phyloP scores from a whole-genome alignment of 805 yeast genomes.

The Barnettozyma wickerhamii region DNA sequence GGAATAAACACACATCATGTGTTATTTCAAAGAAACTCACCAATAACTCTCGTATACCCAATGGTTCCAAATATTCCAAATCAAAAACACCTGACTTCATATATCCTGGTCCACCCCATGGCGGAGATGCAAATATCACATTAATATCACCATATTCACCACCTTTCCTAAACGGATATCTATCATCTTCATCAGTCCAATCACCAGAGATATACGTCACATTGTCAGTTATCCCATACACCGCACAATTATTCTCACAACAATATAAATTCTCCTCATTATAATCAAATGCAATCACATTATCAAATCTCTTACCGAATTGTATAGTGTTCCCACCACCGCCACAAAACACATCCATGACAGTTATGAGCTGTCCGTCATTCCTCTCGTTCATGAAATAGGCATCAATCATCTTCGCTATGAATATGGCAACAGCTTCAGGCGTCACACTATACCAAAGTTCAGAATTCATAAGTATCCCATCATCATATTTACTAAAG shows the following conservation, averaged over 20 bases:
- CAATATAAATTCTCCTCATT: slow-evolving; percentile 60
- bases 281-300: slow-evolving; percentile 59
- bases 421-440: slow-evolving; percentile 60
- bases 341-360: slow-evolving; percentile 69
- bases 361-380: background rate
- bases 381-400: slow-evolving; percentile 39
- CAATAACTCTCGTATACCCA: slow-evolving; percentile 42
- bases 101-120: slow-evolving; percentile 83
- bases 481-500: slow-evolving; percentile 62
- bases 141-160: slow-evolving; percentile 31
- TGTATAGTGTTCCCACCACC: slow-evolving; percentile 87
- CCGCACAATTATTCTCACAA: slow-evolving; percentile 57
- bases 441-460: slow-evolving; percentile 91
- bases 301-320: slow-evolving; percentile 54
- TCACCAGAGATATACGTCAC: slow-evolving; percentile 46
- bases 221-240: slow-evolving; percentile 55
- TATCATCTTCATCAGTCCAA: slow-evolving; percentile 31
- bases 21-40: slow-evolving; percentile 37
- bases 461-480: slow-evolving; percentile 64
- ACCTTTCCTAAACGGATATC: slow-evolving; percentile 2
- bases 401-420: slow-evolving; percentile 48
- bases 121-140: slow-evolving; percentile 72
- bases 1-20: slow-evolving; percentile 50
- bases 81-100: slow-evolving; percentile 39
- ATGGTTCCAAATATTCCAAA: slow-evolving; percentile 42